These are phyloP conservation scores for Suhomyces maxii DNA, from an alignment of 1,139 yeast genomes.

Conservation along the genomic window DNA sequence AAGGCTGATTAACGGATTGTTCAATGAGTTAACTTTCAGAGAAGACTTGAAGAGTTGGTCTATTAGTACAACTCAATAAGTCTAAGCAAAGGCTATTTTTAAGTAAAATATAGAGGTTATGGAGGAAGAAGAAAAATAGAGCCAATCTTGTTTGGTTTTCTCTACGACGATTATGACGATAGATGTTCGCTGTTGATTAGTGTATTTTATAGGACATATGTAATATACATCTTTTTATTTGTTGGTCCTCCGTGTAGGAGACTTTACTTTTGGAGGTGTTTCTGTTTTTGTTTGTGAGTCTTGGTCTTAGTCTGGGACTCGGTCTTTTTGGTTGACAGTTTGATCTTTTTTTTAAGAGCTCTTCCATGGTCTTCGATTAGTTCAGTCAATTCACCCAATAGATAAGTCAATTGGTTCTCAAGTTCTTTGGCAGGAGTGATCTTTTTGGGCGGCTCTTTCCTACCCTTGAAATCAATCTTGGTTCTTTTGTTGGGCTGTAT, in stretches of 20 bases:
- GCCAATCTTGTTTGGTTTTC: too few relatives aligned
- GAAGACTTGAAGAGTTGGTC: conserved; percentile 51
- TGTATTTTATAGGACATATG: background rate
- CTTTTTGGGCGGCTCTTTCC: background rate
- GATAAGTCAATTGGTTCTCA: background rate
- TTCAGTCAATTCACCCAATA: conserved; percentile 1
- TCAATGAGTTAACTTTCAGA: conserved; percentile 41
- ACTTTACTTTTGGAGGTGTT: too few relatives aligned
- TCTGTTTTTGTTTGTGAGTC: too few relatives aligned
- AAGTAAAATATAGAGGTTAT: too few relatives aligned
- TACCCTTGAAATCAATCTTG: background rate
- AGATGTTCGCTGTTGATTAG: too few relatives aligned
- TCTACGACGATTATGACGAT: too few relatives aligned
- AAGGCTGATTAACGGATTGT: conserved; percentile 46
- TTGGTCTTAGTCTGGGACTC: too few relatives aligned
- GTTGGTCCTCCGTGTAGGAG: background rate
- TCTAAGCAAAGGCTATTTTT: too few relatives aligned
- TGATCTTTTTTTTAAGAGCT: too few relatives aligned
- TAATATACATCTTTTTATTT: background rate
- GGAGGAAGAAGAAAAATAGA: too few relatives aligned
- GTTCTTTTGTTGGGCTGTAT: too few relatives aligned
- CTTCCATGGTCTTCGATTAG: background rate
- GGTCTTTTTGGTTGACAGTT: too few relatives aligned
- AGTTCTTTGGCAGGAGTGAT: background rate
- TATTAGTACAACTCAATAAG: conserved; percentile 11